A percentile compares a stretch with the other conserved stretches of the same genome.
These are phyloP conservation scores for Hymenoscyphus fructigenus DNA, from an alignment of 2,329 filamentous ascomycete species.

Conservation along the genomic window DNA sequence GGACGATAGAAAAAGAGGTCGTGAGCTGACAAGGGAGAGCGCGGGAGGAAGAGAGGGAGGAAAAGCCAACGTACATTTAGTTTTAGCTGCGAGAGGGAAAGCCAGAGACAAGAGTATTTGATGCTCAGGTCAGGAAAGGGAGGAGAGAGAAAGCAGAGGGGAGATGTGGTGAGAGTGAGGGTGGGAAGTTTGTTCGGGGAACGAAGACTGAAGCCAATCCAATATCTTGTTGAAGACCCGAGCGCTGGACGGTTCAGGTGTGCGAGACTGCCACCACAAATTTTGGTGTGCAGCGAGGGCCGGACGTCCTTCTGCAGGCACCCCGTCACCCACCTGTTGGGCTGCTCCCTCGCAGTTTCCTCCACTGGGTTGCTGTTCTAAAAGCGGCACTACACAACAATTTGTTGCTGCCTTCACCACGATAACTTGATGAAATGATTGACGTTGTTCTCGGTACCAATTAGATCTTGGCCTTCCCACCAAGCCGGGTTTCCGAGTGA, in stretches of 20 bases:
- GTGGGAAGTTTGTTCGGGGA: slow-evolving; percentile 9
- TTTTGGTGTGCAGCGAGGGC: slow-evolving; percentile 2
- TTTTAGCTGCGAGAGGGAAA: background rate
- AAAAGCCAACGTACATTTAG: slow-evolving; percentile 13
- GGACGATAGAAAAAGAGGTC: background rate
- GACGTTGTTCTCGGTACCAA: background rate
- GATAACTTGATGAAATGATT: background rate
- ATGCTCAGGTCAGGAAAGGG: slow-evolving; percentile 9
- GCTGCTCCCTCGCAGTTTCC: no score
- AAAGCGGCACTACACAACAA: background rate
- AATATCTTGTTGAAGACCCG: slow-evolving; percentile 5
- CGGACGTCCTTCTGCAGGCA: background rate
- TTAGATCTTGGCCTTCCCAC: background rate
- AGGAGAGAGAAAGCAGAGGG: background rate
- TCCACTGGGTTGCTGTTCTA: no score
- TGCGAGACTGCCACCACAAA: no score
- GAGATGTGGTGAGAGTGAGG: background rate
- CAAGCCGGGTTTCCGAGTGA: background rate
- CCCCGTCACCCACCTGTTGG: background rate
- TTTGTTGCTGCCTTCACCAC: background rate
- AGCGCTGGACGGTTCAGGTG: background rate
- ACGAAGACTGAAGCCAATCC: background rate
- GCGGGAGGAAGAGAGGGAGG: no score
- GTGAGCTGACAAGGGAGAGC: slow-evolving; percentile 10
- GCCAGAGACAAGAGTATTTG: slow-evolving; percentile 5